Percentiles rank a stretch among this genome's conserved stretches.
phyloP scores from a whole-genome alignment of 495 filamentous ascomycete species.

The Penicillium steckii region DNA sequence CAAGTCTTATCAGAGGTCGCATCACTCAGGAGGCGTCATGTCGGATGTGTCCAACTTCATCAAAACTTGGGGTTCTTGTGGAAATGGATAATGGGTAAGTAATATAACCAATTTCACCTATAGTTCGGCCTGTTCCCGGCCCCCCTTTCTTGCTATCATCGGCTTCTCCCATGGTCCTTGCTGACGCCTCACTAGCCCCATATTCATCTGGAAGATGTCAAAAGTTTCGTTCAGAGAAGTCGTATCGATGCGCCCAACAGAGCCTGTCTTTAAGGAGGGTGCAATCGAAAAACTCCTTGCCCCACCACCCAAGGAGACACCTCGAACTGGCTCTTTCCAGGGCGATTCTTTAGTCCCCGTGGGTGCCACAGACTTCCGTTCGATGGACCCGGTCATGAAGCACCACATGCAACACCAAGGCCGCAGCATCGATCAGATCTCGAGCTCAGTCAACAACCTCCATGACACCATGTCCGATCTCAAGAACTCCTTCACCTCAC shows the following conservation, averaged over 20 bases:
- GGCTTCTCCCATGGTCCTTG: too few relatives aligned
- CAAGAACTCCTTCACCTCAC: slow-evolving; percentile 42
- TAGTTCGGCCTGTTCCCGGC: background rate
- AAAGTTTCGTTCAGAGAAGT: slow-evolving; percentile 47
- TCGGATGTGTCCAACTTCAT: slow-evolving; percentile 42
- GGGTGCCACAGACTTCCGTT: slow-evolving; percentile 18
- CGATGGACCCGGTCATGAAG: slow-evolving; percentile 25
- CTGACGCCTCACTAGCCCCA: slow-evolving; percentile 30
- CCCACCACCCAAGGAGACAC: slow-evolving; percentile 25
- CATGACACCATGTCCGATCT: slow-evolving; percentile 48
- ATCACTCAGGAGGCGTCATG: slow-evolving; percentile 43
- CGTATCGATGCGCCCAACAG: slow-evolving; percentile 45
- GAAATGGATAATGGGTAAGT: slow-evolving; percentile 43
- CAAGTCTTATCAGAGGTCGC: slow-evolving; percentile 40
- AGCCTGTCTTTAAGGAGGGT: slow-evolving; percentile 39
- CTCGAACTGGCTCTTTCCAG: slow-evolving; percentile 15
- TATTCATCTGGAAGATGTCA: slow-evolving; percentile 46
- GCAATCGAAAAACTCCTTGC: slow-evolving; percentile 31
- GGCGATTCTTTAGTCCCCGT: slow-evolving; percentile 31
- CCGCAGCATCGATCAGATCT: slow-evolving; percentile 43
- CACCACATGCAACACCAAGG: slow-evolving; percentile 45
- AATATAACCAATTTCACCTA: background rate
- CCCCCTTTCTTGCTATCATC: background rate
- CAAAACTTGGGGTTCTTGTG: slow-evolving; percentile 39
- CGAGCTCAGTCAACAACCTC: slow-evolving; percentile 43